A percentile compares a stretch with the other conserved stretches of the same genome.
phyloP scores from a whole-genome alignment of 345 rosid species.

The Luvunga scandens region DNA sequence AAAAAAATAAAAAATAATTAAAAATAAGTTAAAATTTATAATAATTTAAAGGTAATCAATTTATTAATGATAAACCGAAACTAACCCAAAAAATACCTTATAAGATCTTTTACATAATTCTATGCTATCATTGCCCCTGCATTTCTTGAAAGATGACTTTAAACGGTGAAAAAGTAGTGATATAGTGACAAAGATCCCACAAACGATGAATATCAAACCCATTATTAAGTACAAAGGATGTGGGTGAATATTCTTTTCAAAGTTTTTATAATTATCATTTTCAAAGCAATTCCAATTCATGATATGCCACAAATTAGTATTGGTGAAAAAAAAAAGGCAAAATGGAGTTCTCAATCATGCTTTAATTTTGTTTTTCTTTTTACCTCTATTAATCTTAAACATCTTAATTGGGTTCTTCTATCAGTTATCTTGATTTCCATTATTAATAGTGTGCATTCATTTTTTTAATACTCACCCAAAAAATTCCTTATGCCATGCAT shows the following conservation, averaged over 20 bases:
- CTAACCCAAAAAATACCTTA: too few relatives aligned
- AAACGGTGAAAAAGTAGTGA: neutral
- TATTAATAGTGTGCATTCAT: neutral
- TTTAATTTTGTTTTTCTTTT: neutral
- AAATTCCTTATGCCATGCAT: neutral
- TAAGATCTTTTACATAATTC: neutral
- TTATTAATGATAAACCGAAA: neutral
- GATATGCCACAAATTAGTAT: neutral
- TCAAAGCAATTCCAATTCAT: neutral
- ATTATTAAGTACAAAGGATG: neutral
- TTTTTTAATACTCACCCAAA: neutral
- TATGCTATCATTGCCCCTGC: neutral
- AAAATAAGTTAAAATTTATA: too few relatives aligned
- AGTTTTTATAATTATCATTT: neutral
- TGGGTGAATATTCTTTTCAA: slow-evolving; percentile 14
- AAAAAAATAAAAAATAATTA: too few relatives aligned
- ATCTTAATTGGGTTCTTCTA: neutral
- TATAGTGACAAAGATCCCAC: neutral
- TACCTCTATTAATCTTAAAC: neutral
- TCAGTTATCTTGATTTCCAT: neutral
- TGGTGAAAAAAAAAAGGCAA: neutral
- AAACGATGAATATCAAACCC: neutral
- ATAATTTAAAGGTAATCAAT: too few relatives aligned
- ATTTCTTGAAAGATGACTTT: neutral
- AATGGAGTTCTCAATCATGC: neutral